phyloP scores from a whole-genome alignment of 2,329 filamentous ascomycete species.

The Colletotrichum karsti region DNA sequence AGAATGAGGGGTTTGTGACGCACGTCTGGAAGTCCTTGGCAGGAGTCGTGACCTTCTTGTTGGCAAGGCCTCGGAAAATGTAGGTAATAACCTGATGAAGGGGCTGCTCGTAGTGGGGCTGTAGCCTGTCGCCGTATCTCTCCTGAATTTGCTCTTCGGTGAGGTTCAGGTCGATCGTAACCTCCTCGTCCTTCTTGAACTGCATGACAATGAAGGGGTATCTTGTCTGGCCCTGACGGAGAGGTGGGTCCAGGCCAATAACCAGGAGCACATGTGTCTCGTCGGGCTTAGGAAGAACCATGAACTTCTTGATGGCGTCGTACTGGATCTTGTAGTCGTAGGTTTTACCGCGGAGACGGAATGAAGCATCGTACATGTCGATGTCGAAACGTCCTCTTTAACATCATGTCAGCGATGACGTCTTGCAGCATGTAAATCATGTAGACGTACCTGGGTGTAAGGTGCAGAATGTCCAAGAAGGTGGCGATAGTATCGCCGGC shows the following conservation, averaged over 20 bases:
- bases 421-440: background rate
- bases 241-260: slow-evolving; percentile 91
- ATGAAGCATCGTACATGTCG: slow-evolving; percentile 98
- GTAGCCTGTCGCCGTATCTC: slow-evolving; percentile 89
- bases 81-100: slow-evolving; percentile 93
- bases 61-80: slow-evolving; percentile 92
- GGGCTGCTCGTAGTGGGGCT: slow-evolving; percentile 90
- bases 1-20: background rate
- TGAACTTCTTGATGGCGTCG: slow-evolving; percentile 97
- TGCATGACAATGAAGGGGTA: slow-evolving; percentile 99
- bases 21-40: slow-evolving; percentile 91
- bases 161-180: slow-evolving; percentile 95
- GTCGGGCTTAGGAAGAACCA: slow-evolving; percentile 98
- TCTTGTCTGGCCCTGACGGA: slow-evolving; percentile 95
- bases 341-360: slow-evolving; percentile 96
- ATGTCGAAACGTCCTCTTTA: slow-evolving; percentile 97
- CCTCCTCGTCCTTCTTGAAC: slow-evolving; percentile 97
- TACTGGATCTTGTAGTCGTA: slow-evolving; percentile 99
- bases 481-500: slow-evolving; percentile 98
- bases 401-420: slow-evolving; percentile 33
- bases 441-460: slow-evolving; percentile 80
- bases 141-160: slow-evolving; percentile 86
- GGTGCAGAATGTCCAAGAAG: slow-evolving; percentile 94
- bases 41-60: slow-evolving; percentile 93
- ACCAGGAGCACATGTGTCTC: slow-evolving; percentile 95